Percentiles rank a stretch among this genome's conserved stretches.
These are phyloP conservation scores for Leccinum barrowsii DNA, from an alignment of 768 basidiomycete genomes.

Conservation along the genomic window DNA sequence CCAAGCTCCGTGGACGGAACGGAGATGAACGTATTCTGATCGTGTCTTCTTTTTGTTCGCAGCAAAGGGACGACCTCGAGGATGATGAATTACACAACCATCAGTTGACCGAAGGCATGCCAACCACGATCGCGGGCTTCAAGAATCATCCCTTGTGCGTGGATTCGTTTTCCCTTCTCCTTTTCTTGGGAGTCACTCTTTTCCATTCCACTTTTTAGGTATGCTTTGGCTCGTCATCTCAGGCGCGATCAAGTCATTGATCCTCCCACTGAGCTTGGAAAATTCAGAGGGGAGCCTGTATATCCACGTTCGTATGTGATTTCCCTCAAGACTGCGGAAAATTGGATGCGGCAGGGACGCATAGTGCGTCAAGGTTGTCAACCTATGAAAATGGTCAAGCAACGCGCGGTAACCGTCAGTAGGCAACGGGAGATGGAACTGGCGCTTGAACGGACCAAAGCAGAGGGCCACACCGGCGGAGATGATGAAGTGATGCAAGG, in stretches of 20 bases:
- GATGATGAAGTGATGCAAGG: slow-evolving; percentile 76
- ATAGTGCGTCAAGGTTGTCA: slow-evolving; percentile 68
- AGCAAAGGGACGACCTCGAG: slow-evolving; percentile 93
- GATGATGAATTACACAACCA: slow-evolving; percentile 80
- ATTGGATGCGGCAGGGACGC: slow-evolving; percentile 90
- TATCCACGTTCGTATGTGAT: slow-evolving; percentile 83
- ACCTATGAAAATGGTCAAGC: slow-evolving; percentile 87
- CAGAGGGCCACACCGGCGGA: slow-evolving; percentile 34
- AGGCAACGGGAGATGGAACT: slow-evolving; percentile 70
- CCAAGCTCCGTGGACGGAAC: slow-evolving; percentile 15
- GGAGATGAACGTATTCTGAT: slow-evolving; percentile 18
- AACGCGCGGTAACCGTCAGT: slow-evolving; percentile 76
- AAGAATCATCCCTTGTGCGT: slow-evolving; percentile 88
- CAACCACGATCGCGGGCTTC: slow-evolving; percentile 84
- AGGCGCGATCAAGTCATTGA: slow-evolving; percentile 84
- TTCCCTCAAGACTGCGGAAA: slow-evolving; percentile 87
- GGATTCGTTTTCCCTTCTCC: not conserved
- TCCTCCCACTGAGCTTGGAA: slow-evolving; percentile 78
- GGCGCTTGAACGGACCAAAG: slow-evolving; percentile 40
- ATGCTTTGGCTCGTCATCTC: slow-evolving; percentile 82
- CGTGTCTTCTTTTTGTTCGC: slow-evolving; percentile 4
- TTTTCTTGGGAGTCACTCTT: slow-evolving; percentile 10
- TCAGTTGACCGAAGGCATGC: slow-evolving; percentile 89
- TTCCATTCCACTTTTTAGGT: slow-evolving; percentile 42
- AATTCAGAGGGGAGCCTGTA: slow-evolving; percentile 90